These are phyloP conservation scores for Penicillium aurantiogriseum DNA, from an alignment of 2,329 filamentous ascomycete species.

Conservation along the genomic window DNA sequence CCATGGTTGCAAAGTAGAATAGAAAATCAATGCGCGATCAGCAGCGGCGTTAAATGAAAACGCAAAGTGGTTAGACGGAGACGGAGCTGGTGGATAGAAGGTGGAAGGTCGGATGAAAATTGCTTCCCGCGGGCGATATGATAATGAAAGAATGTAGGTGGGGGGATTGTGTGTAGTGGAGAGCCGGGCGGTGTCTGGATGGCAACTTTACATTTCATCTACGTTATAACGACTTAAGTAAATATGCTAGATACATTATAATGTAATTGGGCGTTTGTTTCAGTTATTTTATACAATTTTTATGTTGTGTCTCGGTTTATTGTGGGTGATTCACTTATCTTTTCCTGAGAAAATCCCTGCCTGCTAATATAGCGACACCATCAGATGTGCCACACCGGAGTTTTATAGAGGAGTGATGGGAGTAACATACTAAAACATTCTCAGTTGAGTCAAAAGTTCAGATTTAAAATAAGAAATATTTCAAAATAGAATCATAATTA, in stretches of 20 bases:
- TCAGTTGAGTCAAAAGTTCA: not conserved
- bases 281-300: not conserved
- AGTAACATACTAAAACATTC: not conserved
- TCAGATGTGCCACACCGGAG: not conserved
- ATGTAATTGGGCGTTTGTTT: not conserved
- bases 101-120: slow-evolving; percentile 36
- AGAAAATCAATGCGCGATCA: slow-evolving; percentile 20
- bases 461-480: not conserved
- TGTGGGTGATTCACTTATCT: slow-evolving; percentile 1
- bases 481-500: not conserved
- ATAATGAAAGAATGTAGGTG: slow-evolving; percentile 35
- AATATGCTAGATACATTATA: not conserved
- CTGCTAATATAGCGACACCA: not conserved
- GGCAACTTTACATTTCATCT: slow-evolving; percentile 9
- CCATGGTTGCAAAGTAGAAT: slow-evolving; percentile 47
- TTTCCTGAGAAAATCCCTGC: not conserved
- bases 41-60: slow-evolving; percentile 15
- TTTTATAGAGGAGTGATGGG: not conserved
- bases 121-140: slow-evolving; percentile 38
- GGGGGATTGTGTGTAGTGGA: slow-evolving; percentile 41
- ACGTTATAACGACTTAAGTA: not conserved
- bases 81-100: slow-evolving; percentile 3
- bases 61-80: slow-evolving; percentile 14
- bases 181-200: slow-evolving; percentile 34
- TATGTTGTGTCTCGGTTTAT: not conserved